Conservation (phyloP, 805 yeast species). For the Kazachstania viticola region DNA sequence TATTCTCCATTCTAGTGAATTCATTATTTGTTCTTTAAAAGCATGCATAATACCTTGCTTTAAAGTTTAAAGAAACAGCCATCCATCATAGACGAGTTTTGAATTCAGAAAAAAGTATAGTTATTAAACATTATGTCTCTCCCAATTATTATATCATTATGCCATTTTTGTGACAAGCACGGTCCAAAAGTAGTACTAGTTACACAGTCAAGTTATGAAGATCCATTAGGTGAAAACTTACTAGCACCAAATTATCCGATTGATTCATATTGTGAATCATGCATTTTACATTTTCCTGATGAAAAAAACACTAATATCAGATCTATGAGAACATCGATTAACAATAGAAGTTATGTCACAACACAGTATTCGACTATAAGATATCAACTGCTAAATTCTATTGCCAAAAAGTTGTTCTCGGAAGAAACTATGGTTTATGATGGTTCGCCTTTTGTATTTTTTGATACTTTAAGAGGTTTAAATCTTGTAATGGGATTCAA, state of each 20-base stretch:
- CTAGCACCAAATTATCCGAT: slow-evolving; percentile 32
- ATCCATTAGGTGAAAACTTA: slow-evolving; percentile 16
- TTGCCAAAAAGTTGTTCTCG: slow-evolving; percentile 52
- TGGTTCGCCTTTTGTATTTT: slow-evolving; percentile 49
- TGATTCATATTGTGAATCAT: slow-evolving; percentile 47
- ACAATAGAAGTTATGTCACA: slow-evolving; percentile 30
- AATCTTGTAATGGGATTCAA: slow-evolving; percentile 52
- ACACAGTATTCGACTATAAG: slow-evolving; percentile 50
- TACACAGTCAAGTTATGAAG: slow-evolving; percentile 34
- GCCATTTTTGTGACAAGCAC: slow-evolving; percentile 71
- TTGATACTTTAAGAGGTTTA: slow-evolving; percentile 50
- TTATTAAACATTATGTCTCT: no score
- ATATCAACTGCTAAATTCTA: slow-evolving; percentile 44
- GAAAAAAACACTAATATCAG: slow-evolving; percentile 14
- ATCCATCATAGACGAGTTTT: no score
- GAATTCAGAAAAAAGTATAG: no score
- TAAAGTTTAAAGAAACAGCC: no score
- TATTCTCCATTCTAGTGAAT: no score
- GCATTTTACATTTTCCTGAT: slow-evolving; percentile 41
- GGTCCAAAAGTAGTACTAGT: slow-evolving; percentile 61
- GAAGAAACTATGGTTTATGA: slow-evolving; percentile 55
- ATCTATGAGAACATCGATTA: slow-evolving; percentile 25
- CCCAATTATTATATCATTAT: slow-evolving; percentile 31
- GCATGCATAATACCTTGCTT: no score
- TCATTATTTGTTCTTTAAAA: no score